Conservation (phyloP, 345 rosid species). For the Salix arbutifolia region DNA sequence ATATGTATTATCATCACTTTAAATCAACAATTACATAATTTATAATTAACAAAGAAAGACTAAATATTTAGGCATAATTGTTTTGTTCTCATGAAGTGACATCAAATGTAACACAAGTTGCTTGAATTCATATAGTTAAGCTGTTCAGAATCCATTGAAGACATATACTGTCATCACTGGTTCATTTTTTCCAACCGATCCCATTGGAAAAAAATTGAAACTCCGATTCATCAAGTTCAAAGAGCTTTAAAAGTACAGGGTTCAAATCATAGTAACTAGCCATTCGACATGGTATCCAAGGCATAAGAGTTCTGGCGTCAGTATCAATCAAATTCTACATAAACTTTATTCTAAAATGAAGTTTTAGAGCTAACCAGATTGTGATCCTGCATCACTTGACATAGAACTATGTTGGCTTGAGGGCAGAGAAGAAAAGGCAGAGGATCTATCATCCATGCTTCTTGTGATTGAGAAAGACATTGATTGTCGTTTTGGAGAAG, state of each 20-base stretch:
- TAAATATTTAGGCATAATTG: too few relatives aligned
- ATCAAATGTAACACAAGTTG: background rate
- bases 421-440: slow-evolving; percentile 38
- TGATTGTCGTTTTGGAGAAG: slow-evolving; percentile 71
- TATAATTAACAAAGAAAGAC: too few relatives aligned
- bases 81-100: too few relatives aligned
- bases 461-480: slow-evolving; percentile 74
- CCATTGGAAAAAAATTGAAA: background rate
- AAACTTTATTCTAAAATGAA: background rate
- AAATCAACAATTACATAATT: too few relatives aligned
- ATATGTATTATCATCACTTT: background rate
- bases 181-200: too few relatives aligned
- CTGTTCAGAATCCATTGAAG: background rate
- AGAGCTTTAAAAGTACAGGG: background rate
- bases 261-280: background rate
- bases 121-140: background rate
- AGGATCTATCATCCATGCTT: slow-evolving; percentile 75
- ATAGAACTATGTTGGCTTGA: slow-evolving; percentile 32
- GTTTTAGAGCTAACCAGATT: slow-evolving; percentile 46
- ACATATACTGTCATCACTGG: too few relatives aligned
- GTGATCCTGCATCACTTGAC: slow-evolving; percentile 56
- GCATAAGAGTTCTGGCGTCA: background rate
- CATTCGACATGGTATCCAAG: background rate
- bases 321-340: background rate
- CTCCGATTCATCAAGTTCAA: background rate